Evolutionary conservation across 257 asterid genomes (phyloP).

Genomic region (Plantago ovata): DNA sequence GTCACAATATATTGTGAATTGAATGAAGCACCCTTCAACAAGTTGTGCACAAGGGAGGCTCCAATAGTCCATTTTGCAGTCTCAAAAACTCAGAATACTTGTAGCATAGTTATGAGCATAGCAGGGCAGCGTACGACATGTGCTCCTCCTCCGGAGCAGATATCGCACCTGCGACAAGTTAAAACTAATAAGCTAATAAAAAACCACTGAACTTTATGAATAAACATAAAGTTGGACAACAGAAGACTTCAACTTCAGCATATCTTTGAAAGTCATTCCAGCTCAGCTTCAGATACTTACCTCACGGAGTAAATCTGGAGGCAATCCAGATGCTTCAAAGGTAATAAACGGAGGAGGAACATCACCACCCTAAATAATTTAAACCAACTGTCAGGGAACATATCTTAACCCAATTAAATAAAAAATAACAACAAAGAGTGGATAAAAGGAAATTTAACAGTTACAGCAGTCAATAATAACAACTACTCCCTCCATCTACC

Average conservation of each 20-base stretch:
- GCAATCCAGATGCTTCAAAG: constrained; percentile 89
- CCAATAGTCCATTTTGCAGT: constrained; percentile 95
- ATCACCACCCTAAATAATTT: constrained; percentile 66
- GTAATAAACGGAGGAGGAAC: constrained; percentile 95
- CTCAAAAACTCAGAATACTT: constrained; percentile 85
- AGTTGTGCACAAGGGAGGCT: constrained; percentile 77
- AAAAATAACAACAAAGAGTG: constrained; percentile 9
- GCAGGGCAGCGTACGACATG: constrained; percentile 99
- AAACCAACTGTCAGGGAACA: constrained; percentile 18
- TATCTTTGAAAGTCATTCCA: constrained; percentile 8
- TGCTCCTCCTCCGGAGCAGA: constrained; percentile 99
- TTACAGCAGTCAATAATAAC: no score
- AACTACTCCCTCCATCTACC: no score
- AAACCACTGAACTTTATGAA: constrained; percentile 31
- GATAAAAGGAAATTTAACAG: not conserved
- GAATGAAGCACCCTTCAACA: constrained; percentile 86
- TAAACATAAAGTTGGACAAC: constrained; percentile 22
- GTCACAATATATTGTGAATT: constrained; percentile 77
- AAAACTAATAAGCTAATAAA: constrained; percentile 63
- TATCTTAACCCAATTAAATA: constrained; percentile 9
- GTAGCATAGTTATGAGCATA: constrained; percentile 76
- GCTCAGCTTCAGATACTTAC: constrained; percentile 41
- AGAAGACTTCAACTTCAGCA: constrained; percentile 16
- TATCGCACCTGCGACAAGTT: constrained; percentile 99
- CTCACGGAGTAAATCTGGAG: constrained; percentile 85